Evolutionary conservation across 805 yeast genomes (phyloP).

Genomic region (Candida cerambycidarum): DNA sequence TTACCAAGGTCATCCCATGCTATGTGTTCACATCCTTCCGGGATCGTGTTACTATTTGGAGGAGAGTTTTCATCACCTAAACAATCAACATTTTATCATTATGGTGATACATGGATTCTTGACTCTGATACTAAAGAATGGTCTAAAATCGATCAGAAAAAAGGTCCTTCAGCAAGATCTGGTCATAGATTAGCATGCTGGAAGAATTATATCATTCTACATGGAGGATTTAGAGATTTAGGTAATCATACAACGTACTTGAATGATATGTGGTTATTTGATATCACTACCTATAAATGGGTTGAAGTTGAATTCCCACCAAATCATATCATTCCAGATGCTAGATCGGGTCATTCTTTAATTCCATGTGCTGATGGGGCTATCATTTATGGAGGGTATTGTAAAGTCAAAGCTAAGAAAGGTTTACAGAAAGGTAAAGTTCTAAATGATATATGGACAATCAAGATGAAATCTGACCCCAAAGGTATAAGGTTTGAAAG

Average conservation of each 20-base stretch:
- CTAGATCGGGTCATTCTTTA: constrained; percentile 90
- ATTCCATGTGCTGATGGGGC: constrained; percentile 81
- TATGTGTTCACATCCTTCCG: constrained; percentile 90
- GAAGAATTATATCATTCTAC: constrained; percentile 84
- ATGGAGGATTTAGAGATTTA: constrained; percentile 92
- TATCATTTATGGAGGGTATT: constrained; percentile 87
- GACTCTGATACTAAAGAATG: constrained; percentile 86
- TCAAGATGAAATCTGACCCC: constrained; percentile 84
- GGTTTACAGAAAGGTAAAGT: constrained; percentile 91
- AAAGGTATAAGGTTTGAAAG: constrained; percentile 83
- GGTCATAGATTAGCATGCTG: constrained; percentile 90
- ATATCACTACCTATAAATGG: constrained; percentile 88
- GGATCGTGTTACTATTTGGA: constrained; percentile 82
- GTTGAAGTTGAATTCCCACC: constrained; percentile 82
- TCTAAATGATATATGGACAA: constrained; percentile 78
- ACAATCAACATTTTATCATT: constrained; percentile 92
- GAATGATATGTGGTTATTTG: constrained; percentile 89
- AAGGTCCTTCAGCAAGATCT: constrained; percentile 77
- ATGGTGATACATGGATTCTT: constrained; percentile 93
- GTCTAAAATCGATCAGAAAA: constrained; percentile 77
- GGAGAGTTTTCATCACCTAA: constrained; percentile 98
- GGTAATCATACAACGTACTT: constrained; percentile 82
- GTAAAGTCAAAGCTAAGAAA: constrained; percentile 86
- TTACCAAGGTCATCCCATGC: constrained; percentile 92
- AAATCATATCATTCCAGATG: constrained; percentile 79